Percentiles rank a stretch among this genome's conserved stretches.
Conservation (phyloP, 108 stramenopile genomes). For the Epithemia pelagica region DNA sequence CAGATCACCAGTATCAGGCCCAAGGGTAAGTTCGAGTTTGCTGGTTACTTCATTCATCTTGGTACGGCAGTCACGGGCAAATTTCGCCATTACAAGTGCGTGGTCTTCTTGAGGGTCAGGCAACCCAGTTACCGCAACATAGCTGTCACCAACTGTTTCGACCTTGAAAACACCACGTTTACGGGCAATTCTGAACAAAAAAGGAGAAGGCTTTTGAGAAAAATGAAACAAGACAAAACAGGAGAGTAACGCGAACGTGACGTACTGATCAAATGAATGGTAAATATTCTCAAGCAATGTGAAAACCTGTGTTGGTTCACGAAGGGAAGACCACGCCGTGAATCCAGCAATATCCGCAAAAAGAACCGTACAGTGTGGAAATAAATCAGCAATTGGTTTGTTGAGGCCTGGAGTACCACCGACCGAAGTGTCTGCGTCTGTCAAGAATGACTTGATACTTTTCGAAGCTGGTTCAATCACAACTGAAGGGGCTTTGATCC, state of each 20-base stretch:
- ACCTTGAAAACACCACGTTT: constrained; percentile 74
- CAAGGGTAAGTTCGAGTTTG: constrained; percentile 12
- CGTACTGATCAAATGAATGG: constrained; percentile 24
- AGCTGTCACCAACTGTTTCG: constrained; percentile 74
- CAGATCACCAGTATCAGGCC: constrained; percentile 22
- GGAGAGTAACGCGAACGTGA: background rate
- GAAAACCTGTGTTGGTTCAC: constrained; percentile 39
- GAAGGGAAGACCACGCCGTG: constrained; percentile 30
- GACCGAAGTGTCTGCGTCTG: background rate
- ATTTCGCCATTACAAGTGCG: constrained; percentile 28
- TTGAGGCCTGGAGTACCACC: background rate
- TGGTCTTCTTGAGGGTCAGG: constrained; percentile 23
- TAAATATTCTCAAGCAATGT: constrained; percentile 22
- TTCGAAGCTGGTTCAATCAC: background rate
- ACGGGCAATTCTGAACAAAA: constrained; percentile 33
- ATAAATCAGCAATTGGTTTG: constrained; percentile 15
- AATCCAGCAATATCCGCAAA: constrained; percentile 11
- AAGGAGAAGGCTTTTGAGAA: constrained; percentile 32
- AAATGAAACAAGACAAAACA: constrained; percentile 29
- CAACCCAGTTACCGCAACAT: constrained; percentile 16
- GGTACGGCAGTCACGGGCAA: constrained; percentile 24
- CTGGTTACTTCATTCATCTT: constrained; percentile 21
- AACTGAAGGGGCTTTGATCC: background rate
- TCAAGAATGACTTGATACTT: background rate
- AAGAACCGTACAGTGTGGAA: constrained; percentile 12